Conservation (phyloP, 345 rosid genomes). For the Psidium friedrichsthalianum region DNA sequence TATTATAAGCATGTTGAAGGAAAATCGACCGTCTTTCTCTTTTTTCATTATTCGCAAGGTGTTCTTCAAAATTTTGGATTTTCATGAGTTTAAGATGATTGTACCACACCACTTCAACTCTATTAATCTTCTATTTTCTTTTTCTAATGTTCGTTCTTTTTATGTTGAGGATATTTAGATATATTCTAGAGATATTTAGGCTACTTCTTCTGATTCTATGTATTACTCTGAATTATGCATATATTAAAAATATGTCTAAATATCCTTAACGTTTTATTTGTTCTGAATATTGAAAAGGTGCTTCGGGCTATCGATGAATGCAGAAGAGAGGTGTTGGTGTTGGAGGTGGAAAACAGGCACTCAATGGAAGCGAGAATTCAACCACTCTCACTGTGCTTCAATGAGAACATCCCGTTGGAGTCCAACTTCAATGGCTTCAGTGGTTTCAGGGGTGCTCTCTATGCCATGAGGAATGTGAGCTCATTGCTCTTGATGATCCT, state of each 20-base stretch:
- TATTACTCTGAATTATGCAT: too few species aligned
- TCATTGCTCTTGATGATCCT: slow-evolving; percentile 51
- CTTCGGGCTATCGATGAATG: slow-evolving; percentile 30
- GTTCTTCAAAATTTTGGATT: background rate
- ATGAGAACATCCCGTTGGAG: slow-evolving; percentile 13
- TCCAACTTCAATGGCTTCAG: slow-evolving; percentile 53
- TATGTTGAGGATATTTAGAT: too few species aligned
- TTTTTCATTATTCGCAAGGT: background rate
- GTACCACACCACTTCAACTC: background rate
- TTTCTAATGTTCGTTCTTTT: background rate
- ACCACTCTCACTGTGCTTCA: slow-evolving; percentile 14
- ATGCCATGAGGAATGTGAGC: slow-evolving; percentile 62
- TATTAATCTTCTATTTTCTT: background rate
- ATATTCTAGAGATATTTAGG: too few species aligned
- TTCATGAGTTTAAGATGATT: background rate
- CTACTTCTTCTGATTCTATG: too few species aligned
- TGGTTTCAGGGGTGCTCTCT: slow-evolving; percentile 74
- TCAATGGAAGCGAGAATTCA: slow-evolving; percentile 19
- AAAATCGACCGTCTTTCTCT: background rate
- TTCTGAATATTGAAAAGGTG: slow-evolving; percentile 9
- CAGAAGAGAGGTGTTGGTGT: slow-evolving; percentile 25
- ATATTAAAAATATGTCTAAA: too few species aligned
- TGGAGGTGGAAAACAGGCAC: slow-evolving; percentile 35
- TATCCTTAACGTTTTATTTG: too few species aligned
- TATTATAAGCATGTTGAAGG: background rate